phyloP scores from a whole-genome alignment of 2,329 filamentous ascomycete species.

The Penicillium thymicola region DNA sequence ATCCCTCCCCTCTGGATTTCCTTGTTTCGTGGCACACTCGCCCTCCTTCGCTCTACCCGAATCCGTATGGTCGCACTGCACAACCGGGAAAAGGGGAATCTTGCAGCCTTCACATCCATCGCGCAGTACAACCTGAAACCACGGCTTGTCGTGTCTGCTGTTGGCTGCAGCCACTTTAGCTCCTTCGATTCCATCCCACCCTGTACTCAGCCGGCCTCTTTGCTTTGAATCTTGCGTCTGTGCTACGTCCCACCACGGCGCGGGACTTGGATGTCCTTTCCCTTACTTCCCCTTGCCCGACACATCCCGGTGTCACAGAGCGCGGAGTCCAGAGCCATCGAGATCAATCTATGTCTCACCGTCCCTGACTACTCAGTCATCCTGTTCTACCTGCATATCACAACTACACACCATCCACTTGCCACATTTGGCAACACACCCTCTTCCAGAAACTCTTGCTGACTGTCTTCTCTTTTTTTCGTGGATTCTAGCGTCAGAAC shows the following conservation, averaged over 20 bases:
- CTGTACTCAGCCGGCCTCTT: slow-evolving; percentile 1
- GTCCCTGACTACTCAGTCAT: slow-evolving; percentile 6
- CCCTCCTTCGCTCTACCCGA: background rate
- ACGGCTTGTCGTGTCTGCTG: slow-evolving; percentile 4
- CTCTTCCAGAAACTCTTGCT: slow-evolving; percentile 8
- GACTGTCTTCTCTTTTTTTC: slow-evolving; percentile 17
- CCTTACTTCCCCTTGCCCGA: slow-evolving; percentile 5
- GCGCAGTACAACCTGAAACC: slow-evolving; percentile 16
- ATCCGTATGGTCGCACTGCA: slow-evolving; percentile 13
- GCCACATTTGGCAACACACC: background rate
- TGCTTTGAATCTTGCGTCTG: background rate
- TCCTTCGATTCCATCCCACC: slow-evolving; percentile 12
- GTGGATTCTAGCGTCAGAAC: slow-evolving; percentile 66
- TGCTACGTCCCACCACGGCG: slow-evolving; percentile 1
- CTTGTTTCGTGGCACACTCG: slow-evolving; percentile 7
- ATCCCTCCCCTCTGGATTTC: slow-evolving; percentile 3
- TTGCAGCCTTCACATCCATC: slow-evolving; percentile 18
- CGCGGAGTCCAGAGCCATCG: slow-evolving; percentile 6
- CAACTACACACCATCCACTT: slow-evolving; percentile 2
- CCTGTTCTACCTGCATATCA: slow-evolving; percentile 8
- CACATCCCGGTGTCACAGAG: slow-evolving; percentile 9
- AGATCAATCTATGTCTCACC: slow-evolving; percentile 13
- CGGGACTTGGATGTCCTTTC: slow-evolving; percentile 3
- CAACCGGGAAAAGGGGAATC: slow-evolving; percentile 16
- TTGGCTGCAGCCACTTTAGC: background rate